These are phyloP conservation scores for Zea luxurians DNA, from an alignment of 176 grass and related monocot genomes.

Conservation along the genomic window DNA sequence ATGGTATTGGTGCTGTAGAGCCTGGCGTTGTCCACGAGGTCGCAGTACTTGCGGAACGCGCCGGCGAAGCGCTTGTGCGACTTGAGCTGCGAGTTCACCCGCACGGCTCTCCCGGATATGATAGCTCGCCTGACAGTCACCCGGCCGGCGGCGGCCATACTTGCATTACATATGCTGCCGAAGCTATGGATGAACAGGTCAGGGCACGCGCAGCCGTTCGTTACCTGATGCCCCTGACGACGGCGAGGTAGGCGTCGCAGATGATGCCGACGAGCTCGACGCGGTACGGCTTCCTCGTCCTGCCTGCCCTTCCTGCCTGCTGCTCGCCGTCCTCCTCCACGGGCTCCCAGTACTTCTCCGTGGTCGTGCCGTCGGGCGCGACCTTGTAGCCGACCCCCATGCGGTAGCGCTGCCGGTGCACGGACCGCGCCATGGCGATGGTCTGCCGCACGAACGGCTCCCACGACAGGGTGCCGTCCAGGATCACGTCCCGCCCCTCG, in stretches of 20 bases:
- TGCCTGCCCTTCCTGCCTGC: background rate
- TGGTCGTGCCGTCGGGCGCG: slow-evolving; percentile 53
- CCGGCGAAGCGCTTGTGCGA: slow-evolving; percentile 89
- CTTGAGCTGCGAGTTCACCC: slow-evolving; percentile 84
- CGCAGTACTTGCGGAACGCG: slow-evolving; percentile 69
- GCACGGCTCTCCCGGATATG: slow-evolving; percentile 75
- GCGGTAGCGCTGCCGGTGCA: slow-evolving; percentile 83
- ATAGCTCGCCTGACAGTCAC: slow-evolving; percentile 59
- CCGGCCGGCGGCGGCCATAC: no score
- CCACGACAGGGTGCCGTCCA: slow-evolving; percentile 97
- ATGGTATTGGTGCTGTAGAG: slow-evolving; percentile 86
- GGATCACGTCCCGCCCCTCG: slow-evolving; percentile 92
- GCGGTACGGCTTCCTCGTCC: slow-evolving; percentile 67
- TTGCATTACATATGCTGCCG: no score
- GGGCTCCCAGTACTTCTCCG: slow-evolving; percentile 90
- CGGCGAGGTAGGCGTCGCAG: slow-evolving; percentile 90
- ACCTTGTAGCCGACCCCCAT: slow-evolving; percentile 94
- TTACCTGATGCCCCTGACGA: slow-evolving; percentile 63
- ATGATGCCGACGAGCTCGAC: slow-evolving; percentile 84
- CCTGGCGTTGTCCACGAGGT: slow-evolving; percentile 79
- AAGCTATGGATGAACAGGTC: no score
- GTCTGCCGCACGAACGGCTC: slow-evolving; percentile 92
- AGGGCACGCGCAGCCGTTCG: no score
- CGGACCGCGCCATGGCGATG: slow-evolving; percentile 69
- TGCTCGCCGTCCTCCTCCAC: slow-evolving; percentile 8